A percentile compares a stretch with the other conserved stretches of the same genome.
These are phyloP conservation scores for Aspergillus cavernicola DNA, from an alignment of 495 filamentous ascomycete genomes.

Conservation along the genomic window DNA sequence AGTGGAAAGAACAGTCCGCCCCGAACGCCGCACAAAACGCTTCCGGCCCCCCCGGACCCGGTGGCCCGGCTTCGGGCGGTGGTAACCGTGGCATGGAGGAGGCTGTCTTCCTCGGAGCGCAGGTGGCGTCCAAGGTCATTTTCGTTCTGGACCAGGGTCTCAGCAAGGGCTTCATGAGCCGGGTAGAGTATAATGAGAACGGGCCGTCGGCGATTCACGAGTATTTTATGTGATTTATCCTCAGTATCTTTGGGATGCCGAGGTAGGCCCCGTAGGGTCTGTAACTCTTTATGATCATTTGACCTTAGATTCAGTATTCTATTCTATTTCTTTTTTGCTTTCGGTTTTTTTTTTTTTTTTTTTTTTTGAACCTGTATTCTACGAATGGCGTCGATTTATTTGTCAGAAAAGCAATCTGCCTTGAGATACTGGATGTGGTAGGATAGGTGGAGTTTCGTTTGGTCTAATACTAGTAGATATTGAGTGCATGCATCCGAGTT, in stretches of 20 bases:
- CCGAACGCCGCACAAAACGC: conserved; percentile 33
- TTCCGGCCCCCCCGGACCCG: conserved; percentile 15
- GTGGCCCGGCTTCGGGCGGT: conserved; percentile 20
- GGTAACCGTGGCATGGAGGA: conserved; percentile 55
- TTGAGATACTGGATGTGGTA: conserved; percentile 16
- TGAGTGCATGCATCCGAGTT: conserved; percentile 2
- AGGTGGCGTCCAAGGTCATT: conserved; percentile 71
- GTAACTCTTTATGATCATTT: not conserved
- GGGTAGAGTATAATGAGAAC: conserved; percentile 74
- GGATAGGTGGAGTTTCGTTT: conserved; percentile 23
- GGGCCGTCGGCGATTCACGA: conserved; percentile 69
- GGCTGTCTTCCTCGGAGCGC: conserved; percentile 74
- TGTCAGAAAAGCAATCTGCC: conserved; percentile 22
- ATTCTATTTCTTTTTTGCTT: not conserved
- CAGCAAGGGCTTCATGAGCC: conserved; percentile 68
- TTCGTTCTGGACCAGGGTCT: conserved; percentile 69
- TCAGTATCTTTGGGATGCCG: not conserved
- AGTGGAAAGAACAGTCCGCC: conserved; percentile 80
- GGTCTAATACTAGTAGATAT: conserved; percentile 14
- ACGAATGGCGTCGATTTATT: conserved; percentile 14
- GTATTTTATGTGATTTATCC: conserved; percentile 30
- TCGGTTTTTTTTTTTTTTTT: conserved; percentile 7
- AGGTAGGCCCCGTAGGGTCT: too few species aligned
- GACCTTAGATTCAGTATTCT: conserved; percentile 2
- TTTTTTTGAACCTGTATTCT: conserved; percentile 23